phyloP scores from a whole-genome alignment of 345 rosid species.

The Eucalyptus albens region DNA sequence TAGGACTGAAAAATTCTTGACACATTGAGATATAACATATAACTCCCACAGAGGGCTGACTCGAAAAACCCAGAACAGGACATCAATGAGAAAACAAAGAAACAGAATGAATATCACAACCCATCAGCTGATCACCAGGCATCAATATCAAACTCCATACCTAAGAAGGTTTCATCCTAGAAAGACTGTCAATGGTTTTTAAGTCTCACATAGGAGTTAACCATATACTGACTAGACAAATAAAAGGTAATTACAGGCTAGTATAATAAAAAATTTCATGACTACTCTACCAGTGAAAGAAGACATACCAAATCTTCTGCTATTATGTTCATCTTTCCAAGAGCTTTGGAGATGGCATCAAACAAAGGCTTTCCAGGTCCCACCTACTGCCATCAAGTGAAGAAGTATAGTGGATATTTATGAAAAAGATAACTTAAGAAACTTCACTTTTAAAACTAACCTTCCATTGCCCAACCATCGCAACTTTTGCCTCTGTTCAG shows the following conservation, averaged over 20 bases:
- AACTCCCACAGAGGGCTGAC: background rate
- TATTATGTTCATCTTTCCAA: conserved; percentile 70
- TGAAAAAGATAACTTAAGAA: background rate
- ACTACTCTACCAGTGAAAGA: background rate
- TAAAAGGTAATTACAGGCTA: background rate
- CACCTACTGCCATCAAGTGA: conserved; percentile 53
- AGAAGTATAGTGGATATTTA: conserved; percentile 4
- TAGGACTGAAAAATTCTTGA: background rate
- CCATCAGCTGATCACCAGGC: background rate
- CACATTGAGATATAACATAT: background rate
- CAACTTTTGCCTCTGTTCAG: conserved; percentile 76
- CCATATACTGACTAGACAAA: background rate
- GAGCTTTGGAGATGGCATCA: conserved; percentile 55
- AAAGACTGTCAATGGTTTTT: background rate
- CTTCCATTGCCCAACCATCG: conserved; percentile 83
- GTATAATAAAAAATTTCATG: background rate
- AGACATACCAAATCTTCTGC: conserved; percentile 89
- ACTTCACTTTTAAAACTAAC: conserved; percentile 14
- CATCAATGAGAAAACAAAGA: background rate
- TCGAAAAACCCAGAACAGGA: background rate
- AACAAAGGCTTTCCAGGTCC: conserved; percentile 90
- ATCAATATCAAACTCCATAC: background rate
- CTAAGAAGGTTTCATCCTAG: background rate
- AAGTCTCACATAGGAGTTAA: background rate
- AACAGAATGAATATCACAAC: background rate